phyloP scores from a whole-genome alignment of 2,329 filamentous ascomycete genomes.

The Trichophyton mentagrophytes region DNA sequence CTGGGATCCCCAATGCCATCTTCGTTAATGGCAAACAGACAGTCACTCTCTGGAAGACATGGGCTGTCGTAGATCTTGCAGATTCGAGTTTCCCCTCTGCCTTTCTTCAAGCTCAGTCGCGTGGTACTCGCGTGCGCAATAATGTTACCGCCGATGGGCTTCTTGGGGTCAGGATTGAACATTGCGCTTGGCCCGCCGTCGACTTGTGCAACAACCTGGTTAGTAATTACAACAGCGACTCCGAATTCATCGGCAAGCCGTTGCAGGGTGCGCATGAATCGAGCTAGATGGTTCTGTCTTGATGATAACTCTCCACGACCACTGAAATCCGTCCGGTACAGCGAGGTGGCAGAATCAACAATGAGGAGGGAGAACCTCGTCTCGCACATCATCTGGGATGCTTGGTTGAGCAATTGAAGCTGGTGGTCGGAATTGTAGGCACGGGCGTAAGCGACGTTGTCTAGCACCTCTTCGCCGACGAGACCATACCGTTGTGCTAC shows the following conservation, averaged over 20 bases:
- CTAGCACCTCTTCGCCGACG: constrained; percentile 90
- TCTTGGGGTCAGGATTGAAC: constrained; percentile 99
- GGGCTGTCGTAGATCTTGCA: constrained; percentile 99
- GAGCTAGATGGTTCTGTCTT: constrained; percentile 51
- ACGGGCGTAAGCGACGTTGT: constrained; percentile 95
- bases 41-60: constrained; percentile 91
- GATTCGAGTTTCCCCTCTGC: constrained; percentile 83
- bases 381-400: constrained; percentile 98
- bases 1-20: constrained; percentile 92
- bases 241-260: constrained; percentile 62
- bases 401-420: constrained; percentile 85
- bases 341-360: constrained; percentile 86
- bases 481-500: constrained; percentile 91
- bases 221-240: constrained; percentile 96
- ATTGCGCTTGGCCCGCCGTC: constrained; percentile 92
- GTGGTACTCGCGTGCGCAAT: constrained; percentile 97
- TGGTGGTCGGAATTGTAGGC: constrained; percentile 99
- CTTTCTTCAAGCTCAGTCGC: constrained; percentile 87
- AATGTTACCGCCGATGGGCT: constrained; percentile 96
- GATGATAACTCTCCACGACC: constrained; percentile 96
- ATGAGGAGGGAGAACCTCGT: constrained; percentile 91
- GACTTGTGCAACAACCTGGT: constrained; percentile 96
- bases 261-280: constrained; percentile 38
- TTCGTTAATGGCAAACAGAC: constrained; percentile 91
- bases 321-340: constrained; percentile 93